A percentile compares a stretch with the other conserved stretches of the same genome.
phyloP scores from a whole-genome alignment of 73 alveolate genomes.

The Paramecium octaurelia region DNA sequence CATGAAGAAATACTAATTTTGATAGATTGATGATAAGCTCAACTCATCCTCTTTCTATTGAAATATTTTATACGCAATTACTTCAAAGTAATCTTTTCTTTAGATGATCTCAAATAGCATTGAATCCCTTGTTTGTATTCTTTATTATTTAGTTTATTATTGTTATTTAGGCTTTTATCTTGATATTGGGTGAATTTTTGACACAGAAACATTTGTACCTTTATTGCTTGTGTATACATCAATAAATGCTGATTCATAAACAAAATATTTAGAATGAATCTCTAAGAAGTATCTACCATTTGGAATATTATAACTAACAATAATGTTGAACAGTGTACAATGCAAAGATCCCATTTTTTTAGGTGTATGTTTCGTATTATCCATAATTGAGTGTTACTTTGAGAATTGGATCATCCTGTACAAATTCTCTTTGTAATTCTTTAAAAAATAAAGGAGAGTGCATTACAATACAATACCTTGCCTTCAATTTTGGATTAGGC shows the following conservation, averaged over 20 bases:
- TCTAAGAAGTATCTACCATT: constrained; percentile 31
- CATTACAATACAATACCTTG: background rate
- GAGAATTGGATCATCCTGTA: background rate
- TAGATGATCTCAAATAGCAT: constrained; percentile 13
- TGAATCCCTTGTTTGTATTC: background rate
- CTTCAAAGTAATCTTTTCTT: constrained; percentile 39
- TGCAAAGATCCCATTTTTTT: constrained; percentile 22
- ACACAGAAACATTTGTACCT: background rate
- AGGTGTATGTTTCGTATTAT: background rate
- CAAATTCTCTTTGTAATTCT: background rate
- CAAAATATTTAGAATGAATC: background rate
- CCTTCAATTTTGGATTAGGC: constrained; percentile 8
- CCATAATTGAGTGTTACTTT: constrained; percentile 31
- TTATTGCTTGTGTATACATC: background rate
- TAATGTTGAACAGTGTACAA: background rate
- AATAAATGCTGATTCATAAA: constrained; percentile 22
- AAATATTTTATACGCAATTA: background rate
- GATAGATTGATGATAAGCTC: background rate
- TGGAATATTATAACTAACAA: constrained; percentile 14
- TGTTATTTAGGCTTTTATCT: background rate
- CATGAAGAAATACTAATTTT: constrained; percentile 6
- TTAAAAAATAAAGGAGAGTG: background rate
- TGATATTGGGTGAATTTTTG: background rate
- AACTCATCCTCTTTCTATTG: constrained; percentile 40
- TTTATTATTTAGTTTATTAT: background rate